Percentiles rank a stretch among this genome's conserved stretches.
Evolutionary conservation across 495 filamentous ascomycete genomes (phyloP).

Genomic region (Podospora pseudoanserina): DNA sequence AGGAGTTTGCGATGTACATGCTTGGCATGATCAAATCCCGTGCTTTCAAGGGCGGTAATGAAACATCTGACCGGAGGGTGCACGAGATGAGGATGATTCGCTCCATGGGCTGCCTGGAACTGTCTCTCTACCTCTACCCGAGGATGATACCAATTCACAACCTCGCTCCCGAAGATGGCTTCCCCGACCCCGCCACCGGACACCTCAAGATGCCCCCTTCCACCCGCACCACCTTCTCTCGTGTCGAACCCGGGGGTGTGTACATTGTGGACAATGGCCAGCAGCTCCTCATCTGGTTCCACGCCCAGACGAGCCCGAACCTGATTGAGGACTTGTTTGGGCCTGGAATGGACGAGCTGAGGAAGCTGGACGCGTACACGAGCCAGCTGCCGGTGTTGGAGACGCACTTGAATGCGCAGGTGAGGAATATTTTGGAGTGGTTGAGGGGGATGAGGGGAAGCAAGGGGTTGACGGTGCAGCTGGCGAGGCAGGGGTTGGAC

Average conservation of each 20-base stretch:
- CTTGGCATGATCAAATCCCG: conserved; percentile 88
- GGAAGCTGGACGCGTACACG: conserved; percentile 70
- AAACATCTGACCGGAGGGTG: conserved; percentile 85
- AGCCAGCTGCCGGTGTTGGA: conserved; percentile 75
- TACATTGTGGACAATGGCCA: conserved; percentile 98
- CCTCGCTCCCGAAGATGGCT: conserved; percentile 80
- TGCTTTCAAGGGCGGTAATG: conserved; percentile 89
- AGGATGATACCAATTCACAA: conserved; percentile 90
- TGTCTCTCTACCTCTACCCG: conserved; percentile 92
- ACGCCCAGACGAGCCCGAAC: conserved; percentile 71
- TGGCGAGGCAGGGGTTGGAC: conserved; percentile 90
- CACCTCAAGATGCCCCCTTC: conserved; percentile 76
- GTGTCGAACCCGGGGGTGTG: conserved; percentile 91
- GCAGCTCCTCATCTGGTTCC: conserved; percentile 84
- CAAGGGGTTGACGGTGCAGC: conserved; percentile 83
- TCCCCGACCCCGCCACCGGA: conserved; percentile 76
- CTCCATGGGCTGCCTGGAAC: conserved; percentile 76
- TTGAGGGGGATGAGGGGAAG: conserved; percentile 74
- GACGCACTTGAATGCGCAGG: conserved; percentile 92
- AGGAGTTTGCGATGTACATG: conserved; percentile 97
- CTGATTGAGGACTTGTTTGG: conserved; percentile 90
- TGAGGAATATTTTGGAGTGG: conserved; percentile 88
- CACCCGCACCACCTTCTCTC: conserved; percentile 80
- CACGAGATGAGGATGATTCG: conserved; percentile 90
- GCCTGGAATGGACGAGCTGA: conserved; percentile 64